Evolutionary conservation across 495 filamentous ascomycete species (phyloP).

Genomic region (Chaetomium tenue): DNA sequence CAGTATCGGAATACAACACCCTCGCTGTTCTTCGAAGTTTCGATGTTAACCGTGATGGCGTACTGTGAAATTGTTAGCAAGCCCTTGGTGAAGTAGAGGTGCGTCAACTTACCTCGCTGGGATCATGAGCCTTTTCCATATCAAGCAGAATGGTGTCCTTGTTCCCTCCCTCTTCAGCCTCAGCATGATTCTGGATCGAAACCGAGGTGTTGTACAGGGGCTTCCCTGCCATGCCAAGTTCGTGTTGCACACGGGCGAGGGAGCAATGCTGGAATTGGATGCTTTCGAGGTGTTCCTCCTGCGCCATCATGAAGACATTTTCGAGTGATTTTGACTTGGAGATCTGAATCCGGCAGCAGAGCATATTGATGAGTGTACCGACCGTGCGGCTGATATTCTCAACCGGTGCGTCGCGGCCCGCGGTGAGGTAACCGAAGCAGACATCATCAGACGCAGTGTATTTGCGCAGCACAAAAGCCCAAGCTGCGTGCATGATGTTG

Average conservation of each 20-base stretch:
- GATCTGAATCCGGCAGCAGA: constrained; percentile 51
- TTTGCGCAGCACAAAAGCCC: constrained; percentile 39
- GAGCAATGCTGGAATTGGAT: constrained; percentile 54
- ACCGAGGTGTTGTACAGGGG: constrained; percentile 58
- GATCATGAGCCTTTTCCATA: constrained; percentile 29
- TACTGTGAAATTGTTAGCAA: constrained; percentile 37
- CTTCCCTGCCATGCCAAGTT: constrained; percentile 50
- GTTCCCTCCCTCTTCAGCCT: neutral
- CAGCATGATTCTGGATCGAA: constrained; percentile 39
- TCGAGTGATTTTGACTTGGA: constrained; percentile 33
- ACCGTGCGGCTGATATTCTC: constrained; percentile 45
- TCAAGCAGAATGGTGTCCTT: constrained; percentile 24
- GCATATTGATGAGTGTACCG: constrained; percentile 58
- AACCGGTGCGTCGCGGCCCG: constrained; percentile 48
- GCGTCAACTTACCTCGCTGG: constrained; percentile 29
- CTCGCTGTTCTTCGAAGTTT: constrained; percentile 48
- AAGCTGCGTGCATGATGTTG: constrained; percentile 43
- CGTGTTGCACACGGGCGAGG: constrained; percentile 56
- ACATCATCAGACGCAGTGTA: constrained; percentile 39
- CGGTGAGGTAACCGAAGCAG: constrained; percentile 58
- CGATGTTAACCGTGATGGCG: constrained; percentile 55
- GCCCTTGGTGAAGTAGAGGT: neutral
- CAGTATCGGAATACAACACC: constrained; percentile 58
- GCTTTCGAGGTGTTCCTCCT: constrained; percentile 50
- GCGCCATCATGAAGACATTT: constrained; percentile 46